Evolutionary conservation across 1,284 basidiomycete species (phyloP), one percentile per base, ranked within the genome.

Genomic region (Cryptococcus sp.): DNA sequence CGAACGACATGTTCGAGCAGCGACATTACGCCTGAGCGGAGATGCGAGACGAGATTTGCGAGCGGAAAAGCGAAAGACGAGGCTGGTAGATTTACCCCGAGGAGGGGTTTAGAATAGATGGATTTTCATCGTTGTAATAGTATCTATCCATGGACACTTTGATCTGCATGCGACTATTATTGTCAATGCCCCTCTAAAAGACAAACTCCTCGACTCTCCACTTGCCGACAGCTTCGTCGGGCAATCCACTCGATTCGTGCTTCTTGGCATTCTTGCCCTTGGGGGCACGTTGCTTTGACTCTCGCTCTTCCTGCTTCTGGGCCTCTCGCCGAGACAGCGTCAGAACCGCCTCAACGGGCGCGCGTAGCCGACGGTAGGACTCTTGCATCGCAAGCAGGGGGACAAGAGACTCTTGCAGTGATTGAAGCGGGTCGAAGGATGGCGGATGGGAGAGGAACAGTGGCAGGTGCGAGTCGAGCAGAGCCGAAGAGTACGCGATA

Each of bases 1-100:
- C 66, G 87, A 91, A 72, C 73, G 77, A 45, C 88, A 92, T 70
- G 84, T 63, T 79, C 38, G 46, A 12, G 59, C 63, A 33, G 66
- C 60, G 1, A 33, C 32, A 23, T 25, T 23, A 12, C 43, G 40
- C 28, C 49, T 32, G 39, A 19, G 51, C n/a, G 47, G 33, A 21
- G 45, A 45, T 21, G 36, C 26, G 57, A 65, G 52, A 63, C 53
- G 74, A 57, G 46, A 57, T 16, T 43, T 51, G 19, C 62, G 77
- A 70, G 61, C 75, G 72, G 67, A 70, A 58, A 73, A 72, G 58
- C 59, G 71, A 42, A 57, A 62, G 46, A 73, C 71, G 44, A 65
- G 68, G 49, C 54, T 72, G 59, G 66, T 73, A 2, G 66, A 69
- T 46, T 50, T 71, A 41, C 55, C 58, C n/a, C 37, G 39, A 14